A percentile compares a stretch with the other conserved stretches of the same genome.
phyloP scores from a whole-genome alignment of 2,329 filamentous ascomycete genomes.

The Colletotrichum chlorophyti region DNA sequence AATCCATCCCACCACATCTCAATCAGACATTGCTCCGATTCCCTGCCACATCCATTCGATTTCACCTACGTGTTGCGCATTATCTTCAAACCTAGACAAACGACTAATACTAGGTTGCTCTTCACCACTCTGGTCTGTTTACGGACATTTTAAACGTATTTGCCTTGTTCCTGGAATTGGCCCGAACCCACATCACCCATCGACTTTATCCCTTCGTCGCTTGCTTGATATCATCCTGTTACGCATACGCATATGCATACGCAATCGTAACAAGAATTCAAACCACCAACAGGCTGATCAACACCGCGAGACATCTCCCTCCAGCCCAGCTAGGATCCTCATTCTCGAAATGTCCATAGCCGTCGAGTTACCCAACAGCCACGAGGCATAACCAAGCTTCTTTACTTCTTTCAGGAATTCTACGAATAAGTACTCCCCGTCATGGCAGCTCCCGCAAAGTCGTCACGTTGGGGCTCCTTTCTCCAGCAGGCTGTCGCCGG shows the following conservation, averaged over 20 bases:
- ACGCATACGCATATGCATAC: too few relatives aligned
- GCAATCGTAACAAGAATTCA: too few relatives aligned
- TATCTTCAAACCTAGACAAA: not conserved
- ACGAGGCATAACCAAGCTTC: slow-evolving; percentile 8
- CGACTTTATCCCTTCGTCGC: too few relatives aligned
- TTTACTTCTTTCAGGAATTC: slow-evolving; percentile 38
- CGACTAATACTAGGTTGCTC: too few relatives aligned
- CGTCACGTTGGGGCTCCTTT: slow-evolving; percentile 78
- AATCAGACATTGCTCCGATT: slow-evolving; percentile 13
- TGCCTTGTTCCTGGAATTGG: too few relatives aligned
- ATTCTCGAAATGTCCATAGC: slow-evolving; percentile 19
- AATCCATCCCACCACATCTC: not conserved
- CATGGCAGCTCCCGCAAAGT: slow-evolving; percentile 59
- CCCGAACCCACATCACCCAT: too few relatives aligned
- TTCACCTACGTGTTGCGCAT: not conserved
- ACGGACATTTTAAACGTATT: too few relatives aligned
- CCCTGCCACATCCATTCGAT: slow-evolving; percentile 11
- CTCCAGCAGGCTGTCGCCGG: slow-evolving; percentile 91
- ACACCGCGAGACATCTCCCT: too few relatives aligned
- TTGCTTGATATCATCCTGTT: too few relatives aligned
- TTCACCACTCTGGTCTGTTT: not conserved
- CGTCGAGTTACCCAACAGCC: slow-evolving; percentile 2
- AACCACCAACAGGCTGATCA: too few relatives aligned
- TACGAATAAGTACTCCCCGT: slow-evolving; percentile 9
- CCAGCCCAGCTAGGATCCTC: not conserved